Evolutionary conservation across 768 basidiomycete species (phyloP), one percentile per base, ranked within the genome.

Genomic region (Crassisporium funariophilum): DNA sequence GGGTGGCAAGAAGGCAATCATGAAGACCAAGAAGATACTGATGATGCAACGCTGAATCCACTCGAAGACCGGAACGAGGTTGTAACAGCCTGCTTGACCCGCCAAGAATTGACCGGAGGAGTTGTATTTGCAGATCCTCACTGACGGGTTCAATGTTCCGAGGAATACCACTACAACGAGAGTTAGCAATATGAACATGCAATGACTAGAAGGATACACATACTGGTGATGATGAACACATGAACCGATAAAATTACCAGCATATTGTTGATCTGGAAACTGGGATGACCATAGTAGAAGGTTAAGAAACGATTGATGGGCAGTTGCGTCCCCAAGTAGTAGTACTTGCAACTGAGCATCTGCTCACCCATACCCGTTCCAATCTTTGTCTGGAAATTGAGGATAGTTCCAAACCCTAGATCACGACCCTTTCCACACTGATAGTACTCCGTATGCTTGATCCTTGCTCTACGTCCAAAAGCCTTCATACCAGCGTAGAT

Each of bases 251-350:
- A 70, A 63, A 99, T 99, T 68, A 99, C 89, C 64, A 98, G 76
- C 83, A 98, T 98, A 67, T 98, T 99, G 79, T 99, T 98, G 74
- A 99, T 95, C 64, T 98, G 97, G 86, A 99, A 99, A 41, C 92
- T 97, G 35, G 97, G 97, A 67, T 98, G 97, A 36, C 93, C 95
- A 57, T 99, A 99, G 75, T 99, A 98, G 79, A 98, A 99, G 38
- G 97, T 99, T 68, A 99, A 73, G 84, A 99, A 99, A 35, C 97
- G 85, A 66, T 99, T 95, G 63, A 98, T 86, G 25, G 97, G 95
- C 42, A 99, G 80, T 64, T 98, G 97, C 19, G 97, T 99, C 21
- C 97, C 97, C 52, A 99, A 71, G 61, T 98, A 98, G 69, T 99
- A 99, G 67, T 99, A 98, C 70, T 98, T 97, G 53, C 97, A 83